These are phyloP conservation scores for Paxillus ammoniavirescens DNA, from an alignment of 768 basidiomycete genomes.

Conservation along the genomic window DNA sequence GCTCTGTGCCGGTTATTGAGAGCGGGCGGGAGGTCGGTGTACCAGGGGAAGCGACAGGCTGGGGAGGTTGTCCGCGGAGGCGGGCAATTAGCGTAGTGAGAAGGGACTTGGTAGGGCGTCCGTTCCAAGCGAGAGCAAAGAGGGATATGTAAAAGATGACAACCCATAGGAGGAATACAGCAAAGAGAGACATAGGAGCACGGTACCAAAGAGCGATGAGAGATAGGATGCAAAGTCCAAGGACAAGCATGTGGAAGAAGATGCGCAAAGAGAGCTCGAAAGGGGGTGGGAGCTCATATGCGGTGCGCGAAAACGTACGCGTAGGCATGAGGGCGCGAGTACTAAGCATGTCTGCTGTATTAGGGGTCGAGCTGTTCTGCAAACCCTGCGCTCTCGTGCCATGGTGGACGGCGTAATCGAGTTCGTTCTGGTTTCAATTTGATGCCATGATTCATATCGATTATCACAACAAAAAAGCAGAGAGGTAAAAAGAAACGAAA, in stretches of 20 bases:
- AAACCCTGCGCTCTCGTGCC: conserved; percentile 42
- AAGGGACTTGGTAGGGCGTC: conserved; percentile 55
- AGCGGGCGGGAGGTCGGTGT: conserved; percentile 40
- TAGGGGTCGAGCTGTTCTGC: conserved; percentile 45
- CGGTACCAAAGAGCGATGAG: conserved; percentile 59
- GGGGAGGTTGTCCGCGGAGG: conserved; percentile 36
- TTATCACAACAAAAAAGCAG: conserved; percentile 1
- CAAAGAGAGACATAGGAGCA: conserved; percentile 55
- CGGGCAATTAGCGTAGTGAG: conserved; percentile 49
- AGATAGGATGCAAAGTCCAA: conserved; percentile 57
- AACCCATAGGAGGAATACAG: conserved; percentile 63
- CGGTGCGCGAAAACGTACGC: conserved; percentile 20
- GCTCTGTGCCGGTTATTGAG: conserved; percentile 39
- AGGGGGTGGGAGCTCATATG: conserved; percentile 34
- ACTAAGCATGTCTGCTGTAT: conserved; percentile 49
- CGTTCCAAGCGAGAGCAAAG: conserved; percentile 54
- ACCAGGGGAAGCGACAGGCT: conserved; percentile 32
- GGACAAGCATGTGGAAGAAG: conserved; percentile 54
- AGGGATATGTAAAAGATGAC: conserved; percentile 55
- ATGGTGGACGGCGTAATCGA: conserved; percentile 67
- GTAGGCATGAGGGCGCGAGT: conserved; percentile 37
- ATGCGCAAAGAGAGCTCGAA: conserved; percentile 44
- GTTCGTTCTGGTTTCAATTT: conserved; percentile 53
- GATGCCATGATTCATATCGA: conserved; percentile 8
- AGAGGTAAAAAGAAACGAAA: conserved; percentile 6